Evolutionary conservation across 1,284 basidiomycete genomes (phyloP).

Genomic region (Boletus albobrunnescens): DNA sequence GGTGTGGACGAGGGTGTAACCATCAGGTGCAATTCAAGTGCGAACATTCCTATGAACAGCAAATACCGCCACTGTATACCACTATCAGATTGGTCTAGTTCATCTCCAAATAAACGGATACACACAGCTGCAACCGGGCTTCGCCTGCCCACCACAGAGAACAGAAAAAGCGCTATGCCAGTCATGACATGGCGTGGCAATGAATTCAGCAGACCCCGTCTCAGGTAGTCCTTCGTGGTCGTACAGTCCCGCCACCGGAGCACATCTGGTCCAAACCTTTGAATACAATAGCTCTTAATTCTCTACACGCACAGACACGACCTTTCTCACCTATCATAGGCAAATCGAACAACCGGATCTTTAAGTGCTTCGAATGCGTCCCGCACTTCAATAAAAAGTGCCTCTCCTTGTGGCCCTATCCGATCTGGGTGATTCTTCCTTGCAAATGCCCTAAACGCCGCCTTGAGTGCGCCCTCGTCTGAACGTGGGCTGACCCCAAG

Average conservation of each 20-base stretch:
- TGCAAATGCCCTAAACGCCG: slow-evolving; percentile 73
- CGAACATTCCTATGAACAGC: slow-evolving; percentile 56
- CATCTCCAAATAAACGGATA: slow-evolving; percentile 21
- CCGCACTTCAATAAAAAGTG: slow-evolving; percentile 68
- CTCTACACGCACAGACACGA: neutral
- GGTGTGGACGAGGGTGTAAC: slow-evolving; percentile 41
- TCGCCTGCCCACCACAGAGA: slow-evolving; percentile 57
- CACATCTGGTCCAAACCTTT: slow-evolving; percentile 73
- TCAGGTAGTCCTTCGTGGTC: slow-evolving; percentile 68
- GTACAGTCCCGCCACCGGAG: slow-evolving; percentile 63
- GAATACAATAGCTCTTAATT: slow-evolving; percentile 3
- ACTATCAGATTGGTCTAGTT: slow-evolving; percentile 11
- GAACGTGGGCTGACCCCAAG: slow-evolving; percentile 60
- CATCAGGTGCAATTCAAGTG: slow-evolving; percentile 60
- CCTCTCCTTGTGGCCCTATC: slow-evolving; percentile 59
- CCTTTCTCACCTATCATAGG: slow-evolving; percentile 73
- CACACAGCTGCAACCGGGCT: slow-evolving; percentile 66
- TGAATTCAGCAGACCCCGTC: slow-evolving; percentile 62
- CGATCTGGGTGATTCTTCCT: slow-evolving; percentile 77
- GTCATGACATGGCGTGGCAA: slow-evolving; percentile 73
- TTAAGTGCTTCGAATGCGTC: slow-evolving; percentile 79
- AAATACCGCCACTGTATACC: slow-evolving; percentile 85
- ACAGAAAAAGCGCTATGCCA: slow-evolving; percentile 56
- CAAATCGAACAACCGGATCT: slow-evolving; percentile 76
- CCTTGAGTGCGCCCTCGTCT: slow-evolving; percentile 63